Evolutionary conservation across 2,329 filamentous ascomycete genomes (phyloP).

Genomic region (Fusarium secorum): DNA sequence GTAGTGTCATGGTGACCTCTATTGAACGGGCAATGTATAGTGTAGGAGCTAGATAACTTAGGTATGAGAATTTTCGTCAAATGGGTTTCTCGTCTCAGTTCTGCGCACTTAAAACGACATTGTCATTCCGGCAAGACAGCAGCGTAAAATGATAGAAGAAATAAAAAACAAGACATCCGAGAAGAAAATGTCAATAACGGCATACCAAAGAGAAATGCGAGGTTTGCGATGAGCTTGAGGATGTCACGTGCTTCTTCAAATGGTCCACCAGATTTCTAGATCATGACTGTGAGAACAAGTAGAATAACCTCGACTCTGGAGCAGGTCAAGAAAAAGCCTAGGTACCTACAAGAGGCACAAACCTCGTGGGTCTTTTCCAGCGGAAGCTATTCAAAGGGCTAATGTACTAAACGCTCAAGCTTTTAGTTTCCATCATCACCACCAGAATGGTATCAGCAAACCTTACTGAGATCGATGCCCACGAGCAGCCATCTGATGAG

Average conservation of each 20-base stretch:
- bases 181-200: background rate
- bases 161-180: background rate
- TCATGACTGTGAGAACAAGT: background rate
- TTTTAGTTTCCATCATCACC: background rate
- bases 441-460: conserved; percentile 39
- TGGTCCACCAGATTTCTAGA: conserved; percentile 16
- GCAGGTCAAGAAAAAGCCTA: background rate
- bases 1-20: background rate
- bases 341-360: too few relatives aligned
- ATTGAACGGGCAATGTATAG: background rate
- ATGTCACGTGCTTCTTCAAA: conserved; percentile 16
- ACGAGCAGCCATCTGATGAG: conserved; percentile 76
- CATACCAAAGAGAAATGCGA: background rate
- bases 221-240: background rate
- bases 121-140: background rate
- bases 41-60: background rate
- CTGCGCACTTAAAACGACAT: background rate
- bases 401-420: background rate
- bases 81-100: background rate
- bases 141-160: background rate
- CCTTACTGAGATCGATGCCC: conserved; percentile 69
- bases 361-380: background rate
- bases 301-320: background rate
- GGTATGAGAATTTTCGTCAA: background rate
- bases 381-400: too few relatives aligned